These are phyloP conservation scores for Fonsecaea pedrosoi DNA, from an alignment of 2,329 filamentous ascomycete genomes.

Conservation along the genomic window DNA sequence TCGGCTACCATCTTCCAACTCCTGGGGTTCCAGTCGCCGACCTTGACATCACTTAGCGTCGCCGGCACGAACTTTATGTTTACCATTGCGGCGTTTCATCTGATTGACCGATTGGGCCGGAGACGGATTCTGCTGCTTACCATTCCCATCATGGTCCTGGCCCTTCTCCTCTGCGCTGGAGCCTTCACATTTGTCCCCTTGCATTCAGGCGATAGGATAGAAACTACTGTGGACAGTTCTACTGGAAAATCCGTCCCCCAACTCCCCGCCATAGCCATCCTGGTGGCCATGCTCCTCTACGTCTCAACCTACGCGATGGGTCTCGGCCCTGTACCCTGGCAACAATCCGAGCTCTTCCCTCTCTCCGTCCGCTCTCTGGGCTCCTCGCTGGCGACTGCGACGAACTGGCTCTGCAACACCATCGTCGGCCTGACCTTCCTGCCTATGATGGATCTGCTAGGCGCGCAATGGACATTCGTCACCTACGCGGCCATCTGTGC, in stretches of 20 bases:
- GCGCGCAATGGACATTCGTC: constrained; percentile 77
- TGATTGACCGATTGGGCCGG: constrained; percentile 81
- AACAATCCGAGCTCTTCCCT: constrained; percentile 91
- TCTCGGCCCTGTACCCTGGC: constrained; percentile 92
- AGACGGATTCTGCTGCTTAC: constrained; percentile 81
- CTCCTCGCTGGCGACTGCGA: constrained; percentile 70
- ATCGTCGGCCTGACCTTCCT: constrained; percentile 85
- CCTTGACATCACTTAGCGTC: constrained; percentile 78
- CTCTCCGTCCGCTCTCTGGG: constrained; percentile 67
- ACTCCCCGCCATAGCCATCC: constrained; percentile 64
- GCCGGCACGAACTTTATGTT: constrained; percentile 84
- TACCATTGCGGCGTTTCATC: constrained; percentile 73
- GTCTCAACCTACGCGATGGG: constrained; percentile 86
- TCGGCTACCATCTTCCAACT: constrained; percentile 81
- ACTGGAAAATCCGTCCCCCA: constrained; percentile 43
- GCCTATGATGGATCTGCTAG: constrained; percentile 80
- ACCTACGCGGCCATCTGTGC: constrained; percentile 77
- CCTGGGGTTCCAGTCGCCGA: constrained; percentile 78
- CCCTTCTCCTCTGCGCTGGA: constrained; percentile 72
- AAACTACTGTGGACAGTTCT: constrained; percentile 1
- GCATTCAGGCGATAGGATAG: constrained; percentile 31
- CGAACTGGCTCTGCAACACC: constrained; percentile 89
- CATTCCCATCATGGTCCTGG: constrained; percentile 80
- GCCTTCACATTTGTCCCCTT: constrained; percentile 70
- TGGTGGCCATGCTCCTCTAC: constrained; percentile 79